These are phyloP conservation scores for Candida michaelii DNA, from an alignment of 805 yeast genomes.

Conservation along the genomic window DNA sequence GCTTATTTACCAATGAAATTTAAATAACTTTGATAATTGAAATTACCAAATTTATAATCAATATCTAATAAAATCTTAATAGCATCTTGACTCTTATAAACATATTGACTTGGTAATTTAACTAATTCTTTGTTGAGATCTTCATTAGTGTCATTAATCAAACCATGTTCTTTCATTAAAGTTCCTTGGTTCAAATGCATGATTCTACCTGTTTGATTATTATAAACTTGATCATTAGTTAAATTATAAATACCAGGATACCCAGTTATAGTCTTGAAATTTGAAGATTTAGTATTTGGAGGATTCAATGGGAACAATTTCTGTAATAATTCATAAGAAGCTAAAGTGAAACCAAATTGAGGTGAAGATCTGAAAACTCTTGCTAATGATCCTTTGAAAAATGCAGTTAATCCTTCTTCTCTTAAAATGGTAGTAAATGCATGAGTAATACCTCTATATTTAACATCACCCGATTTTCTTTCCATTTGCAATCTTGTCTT, in stretches of 20 bases:
- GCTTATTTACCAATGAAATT: slow-evolving; percentile 23
- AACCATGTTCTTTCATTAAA: slow-evolving; percentile 35
- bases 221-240: slow-evolving; percentile 46
- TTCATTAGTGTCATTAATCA: slow-evolving; percentile 33
- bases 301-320: slow-evolving; percentile 69
- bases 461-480: slow-evolving; percentile 71
- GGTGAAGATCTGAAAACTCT: slow-evolving; percentile 94
- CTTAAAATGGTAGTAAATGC: slow-evolving; percentile 70
- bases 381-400: slow-evolving; percentile 96
- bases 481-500: slow-evolving; percentile 92
- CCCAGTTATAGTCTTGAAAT: slow-evolving; percentile 43
- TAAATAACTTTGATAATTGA: slow-evolving; percentile 49
- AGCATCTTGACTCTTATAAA: slow-evolving; percentile 60
- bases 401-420: slow-evolving; percentile 84
- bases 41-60: slow-evolving; percentile 59
- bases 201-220: slow-evolving; percentile 37
- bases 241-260: slow-evolving; percentile 47
- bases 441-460: slow-evolving; percentile 73
- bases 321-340: slow-evolving; percentile 93
- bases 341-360: slow-evolving; percentile 95
- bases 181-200: slow-evolving; percentile 35
- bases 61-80: slow-evolving; percentile 61
- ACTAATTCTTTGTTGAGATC: slow-evolving; percentile 37
- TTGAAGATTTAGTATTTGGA: slow-evolving; percentile 42
- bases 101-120: slow-evolving; percentile 43